Evolutionary conservation across 495 filamentous ascomycete species (phyloP).

Genomic region (Aspergillus bertholletiae): DNA sequence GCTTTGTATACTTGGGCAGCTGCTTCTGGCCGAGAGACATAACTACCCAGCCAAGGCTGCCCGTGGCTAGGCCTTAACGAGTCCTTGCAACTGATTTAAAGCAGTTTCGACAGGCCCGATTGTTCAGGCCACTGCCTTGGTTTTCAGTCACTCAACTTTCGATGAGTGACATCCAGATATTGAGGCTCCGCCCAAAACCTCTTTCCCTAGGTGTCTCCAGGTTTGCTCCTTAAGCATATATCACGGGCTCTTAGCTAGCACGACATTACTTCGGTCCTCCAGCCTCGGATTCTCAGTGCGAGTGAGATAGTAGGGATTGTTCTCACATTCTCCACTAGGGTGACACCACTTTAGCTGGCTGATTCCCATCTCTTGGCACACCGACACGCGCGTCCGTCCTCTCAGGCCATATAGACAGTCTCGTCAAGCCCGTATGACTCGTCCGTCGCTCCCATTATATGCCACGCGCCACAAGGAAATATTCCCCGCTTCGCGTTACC

Average conservation of each 20-base stretch:
- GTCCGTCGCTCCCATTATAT: not conserved
- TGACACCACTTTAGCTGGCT: not conserved
- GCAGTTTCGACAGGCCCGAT: not conserved
- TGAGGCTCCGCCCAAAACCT: constrained; percentile 1
- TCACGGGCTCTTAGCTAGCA: not conserved
- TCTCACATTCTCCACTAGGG: not conserved
- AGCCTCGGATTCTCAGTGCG: not conserved
- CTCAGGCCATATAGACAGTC: constrained; percentile 1
- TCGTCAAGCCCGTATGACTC: not conserved
- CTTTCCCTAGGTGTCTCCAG: not conserved
- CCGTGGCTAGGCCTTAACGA: constrained; percentile 7
- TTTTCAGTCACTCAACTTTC: not conserved
- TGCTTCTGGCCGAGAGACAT: constrained; percentile 9
- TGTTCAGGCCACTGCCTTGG: constrained; percentile 1
- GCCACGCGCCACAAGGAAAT: not conserved
- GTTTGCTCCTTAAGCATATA: constrained; percentile 2
- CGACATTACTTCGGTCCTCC: not conserved
- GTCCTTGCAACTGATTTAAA: not conserved
- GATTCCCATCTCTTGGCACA: not conserved
- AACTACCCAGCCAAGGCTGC: constrained; percentile 4
- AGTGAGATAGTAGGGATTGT: not conserved
- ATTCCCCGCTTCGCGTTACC: constrained; percentile 1
- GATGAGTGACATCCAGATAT: not conserved
- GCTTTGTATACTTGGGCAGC: no score
- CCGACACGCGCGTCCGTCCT: not conserved